Evolutionary conservation across 2,329 filamentous ascomycete species (phyloP), one percentile per base, ranked within the genome.

Genomic region (Colletotrichum sublineola): DNA sequence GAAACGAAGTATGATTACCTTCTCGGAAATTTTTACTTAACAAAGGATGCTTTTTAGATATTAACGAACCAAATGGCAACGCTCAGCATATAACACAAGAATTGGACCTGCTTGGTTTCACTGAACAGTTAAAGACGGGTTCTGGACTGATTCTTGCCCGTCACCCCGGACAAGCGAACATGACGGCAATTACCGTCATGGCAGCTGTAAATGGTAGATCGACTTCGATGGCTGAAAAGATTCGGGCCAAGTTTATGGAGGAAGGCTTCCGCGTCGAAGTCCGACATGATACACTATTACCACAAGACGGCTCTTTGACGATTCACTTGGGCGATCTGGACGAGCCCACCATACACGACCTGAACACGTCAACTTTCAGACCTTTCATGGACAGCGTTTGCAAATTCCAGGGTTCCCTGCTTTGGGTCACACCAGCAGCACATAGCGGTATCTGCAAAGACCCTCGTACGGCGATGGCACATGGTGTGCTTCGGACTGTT

Each of bases 391-490:
- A 71, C 8, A 68, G 68, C 15, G 24, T 71, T 2, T 71, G 68
- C 52, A 63, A 63, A 14, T 14, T 71, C 2, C n/a, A 48, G 1
- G 68, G 63, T 15, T 67, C 57, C 3, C 63, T 81, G 36, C 69
- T 82, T 12, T 82, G 81, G 81, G 61, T 81, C 24, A 80, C 79
- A 1, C 76, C 76, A 1, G 68, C 76, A 0, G 71, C 70, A 5
- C 78, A 81, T 29, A 71, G 77, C 0, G 71, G 77, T 0, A 42
- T 63, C 1, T 80, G 78, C 61, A 12, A 44, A 7, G 77, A 79
- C 44, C 79, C 81, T 0, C 53, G 73, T 12, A 78, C 77, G 9
- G 79, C 78, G 0, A 76, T 77, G 50, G 67, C 77, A 5, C 73
- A 81, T n/a, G 81, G 81, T 0, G 52, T 76, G 0, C 76, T 77